Evolutionary conservation across 805 yeast species (phyloP).

Genomic region (Candida loeiensis): DNA sequence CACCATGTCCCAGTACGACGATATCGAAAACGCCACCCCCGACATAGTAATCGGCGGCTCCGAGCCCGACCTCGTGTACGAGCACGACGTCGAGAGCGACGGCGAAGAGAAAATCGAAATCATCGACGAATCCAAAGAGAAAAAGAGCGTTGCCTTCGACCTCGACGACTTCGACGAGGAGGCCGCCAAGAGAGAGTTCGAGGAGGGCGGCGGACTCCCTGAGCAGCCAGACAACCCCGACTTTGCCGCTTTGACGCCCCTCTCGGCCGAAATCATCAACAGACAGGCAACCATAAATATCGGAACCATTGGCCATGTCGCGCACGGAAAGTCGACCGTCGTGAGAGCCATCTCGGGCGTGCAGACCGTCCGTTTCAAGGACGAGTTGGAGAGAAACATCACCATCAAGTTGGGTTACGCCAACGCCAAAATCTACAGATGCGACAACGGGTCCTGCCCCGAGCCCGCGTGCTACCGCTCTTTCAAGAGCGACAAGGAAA

Average conservation of each 20-base stretch:
- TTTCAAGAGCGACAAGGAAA: constrained; percentile 91
- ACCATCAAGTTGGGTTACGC: constrained; percentile 98
- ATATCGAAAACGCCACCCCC: constrained; percentile 81
- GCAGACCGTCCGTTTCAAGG: constrained; percentile 98
- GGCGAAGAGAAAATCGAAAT: constrained; percentile 37
- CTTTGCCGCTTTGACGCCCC: constrained; percentile 74
- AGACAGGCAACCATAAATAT: constrained; percentile 99
- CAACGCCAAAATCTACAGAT: constrained; percentile 94
- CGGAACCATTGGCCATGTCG: constrained; percentile 96
- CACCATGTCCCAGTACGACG: constrained; percentile 59
- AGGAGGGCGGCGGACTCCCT: constrained; percentile 98
- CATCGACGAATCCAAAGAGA: constrained; percentile 23
- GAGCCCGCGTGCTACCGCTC: constrained; percentile 95
- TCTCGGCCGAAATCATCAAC: constrained; percentile 91
- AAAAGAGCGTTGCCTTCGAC: constrained; percentile 83
- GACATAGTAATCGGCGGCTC: constrained; percentile 71
- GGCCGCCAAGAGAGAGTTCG: constrained; percentile 77
- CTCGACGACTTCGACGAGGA: constrained; percentile 71
- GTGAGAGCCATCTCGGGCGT: constrained; percentile 97
- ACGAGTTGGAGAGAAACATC: constrained; percentile 97
- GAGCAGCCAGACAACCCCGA: constrained; percentile 93
- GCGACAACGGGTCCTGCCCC: constrained; percentile 80
- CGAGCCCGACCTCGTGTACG: constrained; percentile 48
- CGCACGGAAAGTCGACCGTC: constrained; percentile 92
- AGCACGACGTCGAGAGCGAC: constrained; percentile 46